Evolutionary conservation across 2,329 filamentous ascomycete species (phyloP), one percentile per base, ranked within the genome.

Genomic region (Ophiocordyceps australis): DNA sequence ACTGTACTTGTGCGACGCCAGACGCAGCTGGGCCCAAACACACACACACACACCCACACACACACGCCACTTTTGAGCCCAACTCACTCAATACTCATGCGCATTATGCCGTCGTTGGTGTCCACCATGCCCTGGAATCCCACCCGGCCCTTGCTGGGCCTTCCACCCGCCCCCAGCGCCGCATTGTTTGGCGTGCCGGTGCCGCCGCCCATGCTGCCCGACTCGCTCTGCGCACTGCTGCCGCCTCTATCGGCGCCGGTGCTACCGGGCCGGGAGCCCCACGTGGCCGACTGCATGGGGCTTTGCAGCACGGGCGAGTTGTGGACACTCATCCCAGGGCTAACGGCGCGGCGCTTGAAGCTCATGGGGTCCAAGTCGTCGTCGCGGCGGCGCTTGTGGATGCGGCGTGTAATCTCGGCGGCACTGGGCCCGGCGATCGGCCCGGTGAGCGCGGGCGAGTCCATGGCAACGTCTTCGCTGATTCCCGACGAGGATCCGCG

Each of bases 51-150:
- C n/a, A n/a, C n/a, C n/a, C n/a, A n/a, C n/a, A n/a, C n/a, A n/a
- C n/a, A n/a, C n/a, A n/a, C n/a, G n/a, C n/a, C n/a, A n/a, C n/a
- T n/a, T n/a, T n/a, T n/a, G n/a, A n/a, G n/a, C n/a, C n/a, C n/a
- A n/a, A 4, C 10, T 32, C 55, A 93, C 48, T 94, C 85, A 41
- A 94, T 93, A 49, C 80, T 93, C 79, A 95, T 89, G 40, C 86
- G 83, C 76, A 93, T 93, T 35, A 94, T 62, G 2, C 83, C 80
- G 47, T 94, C 86, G 45, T 82, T 82, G n/a, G 86, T 86, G 50
- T 94, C 86, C 12, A 70, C 77, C 85, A 95, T 94, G 2, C 85
- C 82, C 50, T 94, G 85, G 37, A 91, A 64, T 7, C 82, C 82
- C 10, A 92, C 61, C 18, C 80, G 51, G 34, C 59, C 74, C 45